Conservation (phyloP, 1,284 basidiomycete genomes). For the Cutaneotrichosporon spelunceum region DNA sequence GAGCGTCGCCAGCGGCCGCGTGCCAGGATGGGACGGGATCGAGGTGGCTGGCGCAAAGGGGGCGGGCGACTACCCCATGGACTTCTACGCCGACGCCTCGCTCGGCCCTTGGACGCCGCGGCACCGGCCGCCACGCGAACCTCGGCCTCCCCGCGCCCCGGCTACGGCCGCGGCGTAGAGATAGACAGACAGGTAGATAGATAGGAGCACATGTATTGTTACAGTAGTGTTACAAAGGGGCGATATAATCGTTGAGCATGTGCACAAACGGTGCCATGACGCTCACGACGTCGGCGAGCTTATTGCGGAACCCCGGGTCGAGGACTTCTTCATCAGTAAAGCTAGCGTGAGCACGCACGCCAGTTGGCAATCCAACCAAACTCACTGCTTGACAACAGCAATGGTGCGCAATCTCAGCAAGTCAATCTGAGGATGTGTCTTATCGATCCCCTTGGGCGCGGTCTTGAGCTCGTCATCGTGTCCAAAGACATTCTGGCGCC, state of each 20-base stretch:
- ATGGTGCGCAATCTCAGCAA: conserved; percentile 77
- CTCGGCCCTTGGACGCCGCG: conserved; percentile 52
- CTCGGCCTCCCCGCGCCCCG: not conserved
- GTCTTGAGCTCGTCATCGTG: conserved; percentile 75
- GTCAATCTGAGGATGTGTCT: conserved; percentile 78
- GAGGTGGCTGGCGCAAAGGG: conserved; percentile 41
- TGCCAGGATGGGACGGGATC: conserved; percentile 53
- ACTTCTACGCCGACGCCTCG: conserved; percentile 71
- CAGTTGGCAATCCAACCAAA: conserved; percentile 20
- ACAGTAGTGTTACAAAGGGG: not conserved
- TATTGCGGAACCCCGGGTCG: conserved; percentile 62
- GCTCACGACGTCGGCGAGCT: conserved; percentile 58
- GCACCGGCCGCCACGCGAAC: conserved; percentile 27
- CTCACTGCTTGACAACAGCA: conserved; percentile 65
- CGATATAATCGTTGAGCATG: conserved; percentile 17
- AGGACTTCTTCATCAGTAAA: conserved; percentile 74
- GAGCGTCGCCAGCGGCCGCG: conserved; percentile 74
- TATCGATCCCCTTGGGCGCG: conserved; percentile 82
- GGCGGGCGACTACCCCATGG: conserved; percentile 76
- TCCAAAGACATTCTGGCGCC: conserved; percentile 72
- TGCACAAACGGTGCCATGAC: conserved; percentile 74
- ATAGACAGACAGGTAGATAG: not conserved
- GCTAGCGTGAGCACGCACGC: conserved; percentile 50
- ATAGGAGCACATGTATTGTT: not conserved
- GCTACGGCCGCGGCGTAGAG: not conserved